These are phyloP conservation scores for Phytophthora podocarpi DNA, from an alignment of 352 stramenopile genomes.

Conservation along the genomic window DNA sequence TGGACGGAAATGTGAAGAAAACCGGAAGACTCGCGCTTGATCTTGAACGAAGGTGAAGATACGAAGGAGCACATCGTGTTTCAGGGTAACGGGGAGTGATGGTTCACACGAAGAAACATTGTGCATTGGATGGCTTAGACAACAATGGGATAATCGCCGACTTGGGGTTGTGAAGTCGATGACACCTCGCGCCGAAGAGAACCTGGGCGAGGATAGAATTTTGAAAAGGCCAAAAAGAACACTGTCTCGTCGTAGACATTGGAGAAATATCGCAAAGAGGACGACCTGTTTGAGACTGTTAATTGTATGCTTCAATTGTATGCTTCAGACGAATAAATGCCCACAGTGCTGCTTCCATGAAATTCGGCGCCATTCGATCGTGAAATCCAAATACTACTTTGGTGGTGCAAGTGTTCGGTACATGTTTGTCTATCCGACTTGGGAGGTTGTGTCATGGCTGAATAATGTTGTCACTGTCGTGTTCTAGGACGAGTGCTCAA, in stretches of 20 bases:
- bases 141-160: neutral
- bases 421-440: constrained; percentile 10
- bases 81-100: too few species aligned
- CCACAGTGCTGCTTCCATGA: neutral
- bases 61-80: constrained; percentile 8
- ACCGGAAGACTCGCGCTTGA: neutral
- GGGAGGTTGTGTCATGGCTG: too few species aligned
- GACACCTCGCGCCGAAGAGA: neutral
- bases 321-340: neutral
- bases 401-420: constrained; percentile 14
- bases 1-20: constrained; percentile 11
- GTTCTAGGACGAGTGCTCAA: too few species aligned
- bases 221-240: neutral
- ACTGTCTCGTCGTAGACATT: constrained; percentile 7
- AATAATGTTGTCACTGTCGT: too few species aligned
- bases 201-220: neutral
- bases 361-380: neutral
- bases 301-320: neutral
- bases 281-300: constrained; percentile 3
- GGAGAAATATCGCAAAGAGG: constrained; percentile 9
- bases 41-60: neutral
- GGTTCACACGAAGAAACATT: too few species aligned
- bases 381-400: constrained; percentile 13
- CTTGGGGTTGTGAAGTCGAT: constrained; percentile 6
- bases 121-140: constrained; percentile 4